These are phyloP conservation scores for Coemansia sp. DNA, from an alignment of 192 early-diverging fungal species.

Conservation along the genomic window DNA sequence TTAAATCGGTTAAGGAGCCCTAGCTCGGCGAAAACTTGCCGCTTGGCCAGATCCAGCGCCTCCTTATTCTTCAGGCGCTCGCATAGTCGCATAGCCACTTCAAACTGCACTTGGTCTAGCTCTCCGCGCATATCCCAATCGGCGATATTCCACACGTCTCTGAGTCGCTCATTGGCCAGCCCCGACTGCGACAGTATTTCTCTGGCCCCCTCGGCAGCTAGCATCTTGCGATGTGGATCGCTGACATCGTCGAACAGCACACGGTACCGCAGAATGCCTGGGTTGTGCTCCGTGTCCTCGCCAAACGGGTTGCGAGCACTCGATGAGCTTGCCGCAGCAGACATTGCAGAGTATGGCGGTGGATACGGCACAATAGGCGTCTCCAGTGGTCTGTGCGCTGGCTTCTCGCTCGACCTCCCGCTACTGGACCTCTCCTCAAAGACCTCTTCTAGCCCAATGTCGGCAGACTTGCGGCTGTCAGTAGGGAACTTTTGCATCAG, in stretches of 20 bases:
- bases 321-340: constrained; percentile 24
- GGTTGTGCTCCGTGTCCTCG: constrained; percentile 57
- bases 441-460: constrained; percentile 16
- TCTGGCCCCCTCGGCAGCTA: constrained; percentile 21
- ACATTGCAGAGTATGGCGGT: constrained; percentile 51
- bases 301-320: constrained; percentile 66
- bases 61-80: constrained; percentile 37
- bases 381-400: background rate
- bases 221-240: constrained; percentile 34
- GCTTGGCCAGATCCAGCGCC: constrained; percentile 25
- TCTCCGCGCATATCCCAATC: constrained; percentile 84
- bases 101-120: constrained; percentile 79
- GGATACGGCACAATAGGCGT: constrained; percentile 19
- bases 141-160: constrained; percentile 71
- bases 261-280: constrained; percentile 51
- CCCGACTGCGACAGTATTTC: constrained; percentile 60
- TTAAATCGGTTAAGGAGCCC: constrained; percentile 35
- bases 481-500: constrained; percentile 76
- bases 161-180: constrained; percentile 60
- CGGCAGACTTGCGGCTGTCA: constrained; percentile 33
- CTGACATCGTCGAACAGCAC: constrained; percentile 31
- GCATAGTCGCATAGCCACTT: constrained; percentile 75
- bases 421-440: background rate
- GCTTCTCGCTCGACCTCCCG: constrained; percentile 18
- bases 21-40: constrained; percentile 35